Percentiles rank a stretch among this genome's conserved stretches.
Evolutionary conservation across 345 rosid genomes (phyloP).

Genomic region (Cardamine resedifolia): DNA sequence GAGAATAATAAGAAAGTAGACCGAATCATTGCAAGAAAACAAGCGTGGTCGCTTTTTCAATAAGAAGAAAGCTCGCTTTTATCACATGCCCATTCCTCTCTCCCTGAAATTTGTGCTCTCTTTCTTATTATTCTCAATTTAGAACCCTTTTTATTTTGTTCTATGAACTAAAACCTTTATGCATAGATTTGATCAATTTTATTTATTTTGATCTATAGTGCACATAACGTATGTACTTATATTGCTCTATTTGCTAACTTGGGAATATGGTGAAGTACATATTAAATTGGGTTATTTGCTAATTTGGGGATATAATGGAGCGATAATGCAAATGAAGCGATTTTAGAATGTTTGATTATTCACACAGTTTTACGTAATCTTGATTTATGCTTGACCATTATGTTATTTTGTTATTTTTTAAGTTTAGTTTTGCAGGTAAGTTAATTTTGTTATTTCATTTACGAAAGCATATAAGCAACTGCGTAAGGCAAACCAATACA

Average conservation of each 20-base stretch:
- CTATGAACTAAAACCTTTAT: not conserved
- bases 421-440: not conserved
- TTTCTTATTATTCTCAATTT: conserved; percentile 24
- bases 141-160: conserved; percentile 3
- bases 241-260: not conserved
- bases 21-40: conserved; percentile 81
- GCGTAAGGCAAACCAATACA: conserved; percentile 16
- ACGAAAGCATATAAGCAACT: conserved; percentile 9
- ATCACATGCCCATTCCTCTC: conserved; percentile 60
- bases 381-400: not conserved
- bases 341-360: not conserved
- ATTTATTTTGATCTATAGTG: not conserved
- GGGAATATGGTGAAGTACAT: not conserved
- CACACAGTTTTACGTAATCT: not conserved
- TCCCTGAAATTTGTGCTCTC: conserved; percentile 29
- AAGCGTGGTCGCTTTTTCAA: conserved; percentile 89
- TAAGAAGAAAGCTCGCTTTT: conserved; percentile 64
- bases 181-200: conserved; percentile 13
- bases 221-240: not conserved
- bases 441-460: not conserved
- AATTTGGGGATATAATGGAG: not conserved
- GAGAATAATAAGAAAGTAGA: conserved; percentile 57
- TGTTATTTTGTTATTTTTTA: not conserved
- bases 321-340: not conserved
- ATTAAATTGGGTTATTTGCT: not conserved